Conservation (phyloP, 768 basidiomycete genomes). For the Cystoderma amianthinum region DNA sequence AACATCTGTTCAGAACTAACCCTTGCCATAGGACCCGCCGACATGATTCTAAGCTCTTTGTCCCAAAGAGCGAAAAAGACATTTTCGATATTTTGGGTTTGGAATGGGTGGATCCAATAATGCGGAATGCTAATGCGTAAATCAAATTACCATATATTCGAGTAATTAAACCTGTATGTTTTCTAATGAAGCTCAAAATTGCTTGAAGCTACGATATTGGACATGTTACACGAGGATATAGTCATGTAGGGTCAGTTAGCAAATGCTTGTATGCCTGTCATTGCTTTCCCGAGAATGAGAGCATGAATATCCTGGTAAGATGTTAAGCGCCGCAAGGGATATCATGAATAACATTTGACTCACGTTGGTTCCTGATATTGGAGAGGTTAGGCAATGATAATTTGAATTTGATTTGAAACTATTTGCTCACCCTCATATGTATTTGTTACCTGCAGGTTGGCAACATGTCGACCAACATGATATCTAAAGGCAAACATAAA, state of each 20-base stretch:
- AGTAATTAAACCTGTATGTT: too few relatives aligned
- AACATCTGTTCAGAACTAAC: too few relatives aligned
- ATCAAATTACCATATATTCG: too few relatives aligned
- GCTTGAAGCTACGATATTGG: background rate
- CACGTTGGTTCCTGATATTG: constrained; percentile 45
- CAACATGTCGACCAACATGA: constrained; percentile 90
- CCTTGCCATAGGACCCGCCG: constrained; percentile 45
- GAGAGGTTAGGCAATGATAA: background rate
- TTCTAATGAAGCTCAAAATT: too few relatives aligned
- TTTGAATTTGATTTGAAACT: constrained; percentile 1
- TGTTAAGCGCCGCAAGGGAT: too few relatives aligned
- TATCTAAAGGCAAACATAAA: constrained; percentile 43
- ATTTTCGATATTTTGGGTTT: constrained; percentile 68
- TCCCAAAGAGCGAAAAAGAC: constrained; percentile 61
- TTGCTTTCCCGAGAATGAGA: constrained; percentile 90
- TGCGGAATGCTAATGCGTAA: constrained; percentile 68
- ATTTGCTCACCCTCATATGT: constrained; percentile 76
- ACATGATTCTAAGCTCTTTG: constrained; percentile 53
- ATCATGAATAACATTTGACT: constrained; percentile 11
- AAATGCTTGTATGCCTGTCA: constrained; percentile 88
- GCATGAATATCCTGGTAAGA: constrained; percentile 69
- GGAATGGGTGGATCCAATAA: constrained; percentile 61
- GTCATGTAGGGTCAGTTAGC: constrained; percentile 43
- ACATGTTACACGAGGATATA: background rate
- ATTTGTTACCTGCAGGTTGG: constrained; percentile 92